These are phyloP conservation scores for Termitomyces sp. DNA, from an alignment of 768 basidiomycete species.

Conservation along the genomic window DNA sequence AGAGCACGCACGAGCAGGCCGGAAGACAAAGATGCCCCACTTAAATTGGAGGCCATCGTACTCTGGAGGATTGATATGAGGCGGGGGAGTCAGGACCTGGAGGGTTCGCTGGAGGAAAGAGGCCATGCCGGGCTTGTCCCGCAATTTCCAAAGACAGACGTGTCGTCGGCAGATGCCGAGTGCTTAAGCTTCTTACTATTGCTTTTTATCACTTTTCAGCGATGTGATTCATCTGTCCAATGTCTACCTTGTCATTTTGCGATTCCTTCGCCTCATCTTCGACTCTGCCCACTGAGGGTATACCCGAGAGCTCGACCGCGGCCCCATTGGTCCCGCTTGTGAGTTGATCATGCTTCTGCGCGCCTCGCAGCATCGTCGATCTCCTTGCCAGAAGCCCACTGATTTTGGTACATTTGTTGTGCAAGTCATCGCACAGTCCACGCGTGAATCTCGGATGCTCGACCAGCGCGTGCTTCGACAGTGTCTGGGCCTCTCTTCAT, in stretches of 20 bases:
- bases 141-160: neutral
- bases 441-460: conserved; percentile 34
- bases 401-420: conserved; percentile 59
- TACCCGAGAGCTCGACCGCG: neutral
- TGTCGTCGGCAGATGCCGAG: conserved; percentile 9
- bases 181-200: neutral
- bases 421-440: conserved; percentile 46
- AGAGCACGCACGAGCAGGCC: conserved; percentile 60
- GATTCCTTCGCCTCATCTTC: conserved; percentile 10
- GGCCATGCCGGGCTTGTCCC: conserved; percentile 13
- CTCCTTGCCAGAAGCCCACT: conserved; percentile 31
- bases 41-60: conserved; percentile 73
- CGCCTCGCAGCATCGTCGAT: neutral
- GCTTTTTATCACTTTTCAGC: neutral
- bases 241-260: conserved; percentile 6
- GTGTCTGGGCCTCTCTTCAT: conserved; percentile 65
- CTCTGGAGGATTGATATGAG: conserved; percentile 42
- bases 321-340: conserved; percentile 6
- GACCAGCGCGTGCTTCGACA: conserved; percentile 60
- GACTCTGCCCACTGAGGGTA: neutral
- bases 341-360: neutral
- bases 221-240: neutral
- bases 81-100: conserved; percentile 47
- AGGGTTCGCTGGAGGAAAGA: conserved; percentile 29
- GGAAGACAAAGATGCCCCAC: conserved; percentile 74